Conservation (phyloP, 2,329 filamentous ascomycete genomes). For the Alternaria viburni region DNA sequence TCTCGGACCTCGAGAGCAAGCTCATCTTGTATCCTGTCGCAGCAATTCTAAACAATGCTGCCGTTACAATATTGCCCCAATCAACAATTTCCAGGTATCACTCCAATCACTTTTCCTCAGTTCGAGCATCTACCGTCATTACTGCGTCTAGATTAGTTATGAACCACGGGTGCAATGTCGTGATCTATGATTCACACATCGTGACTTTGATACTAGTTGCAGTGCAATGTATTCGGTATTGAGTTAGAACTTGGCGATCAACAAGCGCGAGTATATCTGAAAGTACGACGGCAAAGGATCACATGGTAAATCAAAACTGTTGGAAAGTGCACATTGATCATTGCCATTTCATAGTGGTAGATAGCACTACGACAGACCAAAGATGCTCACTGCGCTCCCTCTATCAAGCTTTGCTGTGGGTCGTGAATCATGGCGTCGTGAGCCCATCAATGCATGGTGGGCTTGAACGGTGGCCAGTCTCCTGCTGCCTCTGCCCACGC, state of each 20-base stretch:
- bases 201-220: not conserved
- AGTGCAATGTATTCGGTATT: not conserved
- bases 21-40: not conserved
- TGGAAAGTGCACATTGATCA: constrained; percentile 12
- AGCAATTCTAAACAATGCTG: not conserved
- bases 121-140: not conserved
- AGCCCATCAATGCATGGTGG: not conserved
- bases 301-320: not conserved
- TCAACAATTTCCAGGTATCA: not conserved
- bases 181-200: not conserved
- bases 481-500: not conserved
- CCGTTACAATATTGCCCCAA: not conserved
- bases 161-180: not conserved
- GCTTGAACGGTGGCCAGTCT: not conserved
- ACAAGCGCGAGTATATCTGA: not conserved
- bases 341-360: constrained; percentile 21
- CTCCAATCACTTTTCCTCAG: not conserved
- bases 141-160: not conserved
- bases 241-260: not conserved
- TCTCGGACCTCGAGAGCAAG: not conserved
- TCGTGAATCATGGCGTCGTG: constrained; percentile 13
- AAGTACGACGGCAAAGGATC: not conserved
- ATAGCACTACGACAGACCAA: constrained; percentile 20
- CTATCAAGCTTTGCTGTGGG: constrained; percentile 11
- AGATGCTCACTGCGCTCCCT: constrained; percentile 1